Base-by-base conservation (phyloP, 371 early-diverging fungal genomes). In the Apophysomyces sp. region DNA sequence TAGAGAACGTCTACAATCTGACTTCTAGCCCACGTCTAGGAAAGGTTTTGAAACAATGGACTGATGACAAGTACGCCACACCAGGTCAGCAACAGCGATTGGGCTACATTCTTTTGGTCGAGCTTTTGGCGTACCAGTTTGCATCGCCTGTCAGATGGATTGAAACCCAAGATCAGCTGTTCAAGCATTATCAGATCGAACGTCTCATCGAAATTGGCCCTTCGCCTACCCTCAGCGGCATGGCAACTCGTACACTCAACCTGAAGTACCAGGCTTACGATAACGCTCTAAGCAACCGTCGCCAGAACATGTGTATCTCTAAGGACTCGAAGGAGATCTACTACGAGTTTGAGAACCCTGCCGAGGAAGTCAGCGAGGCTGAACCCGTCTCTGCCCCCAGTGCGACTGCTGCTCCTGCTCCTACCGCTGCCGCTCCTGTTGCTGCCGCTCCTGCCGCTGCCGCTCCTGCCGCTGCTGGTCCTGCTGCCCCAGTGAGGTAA, bases 91-190 rank as follows among this genome's bases (percentile, higher is more conserved):
- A 92, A 65, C 97, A 97, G 66, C 79, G 91, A 55, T 86, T 95
- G 57, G 97, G 94, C 41, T 90, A 92, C 76, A 82, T 82, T 18
- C 77, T 97, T 52, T 75, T 98, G 68, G 89, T 98, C 61, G 98
- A 97, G 79, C 76, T 97, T 60, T 84, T 98, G 24, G 94, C 96
- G 34, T 94, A 96, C 74, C 97, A 98, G 83, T 95, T 96, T 64
- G 92, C 93, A 30, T 90, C 92, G 44, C 92, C 96, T 58, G 97
- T 98, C 37, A 88, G 94, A 63, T 97, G 98, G 98, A 98, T 98
- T 62, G 96, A 97, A 76, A 98, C 97, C n/a, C 98, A 98, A 77
- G 96, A 97, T 63, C 83, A 86, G 55, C 80, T 96, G 52, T 90
- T 97, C 83, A 85, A 84, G 78, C 81, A 89, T 66, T 89, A 84